phyloP scores from a whole-genome alignment of 345 rosid genomes.

The Odontarrhena argentea region DNA sequence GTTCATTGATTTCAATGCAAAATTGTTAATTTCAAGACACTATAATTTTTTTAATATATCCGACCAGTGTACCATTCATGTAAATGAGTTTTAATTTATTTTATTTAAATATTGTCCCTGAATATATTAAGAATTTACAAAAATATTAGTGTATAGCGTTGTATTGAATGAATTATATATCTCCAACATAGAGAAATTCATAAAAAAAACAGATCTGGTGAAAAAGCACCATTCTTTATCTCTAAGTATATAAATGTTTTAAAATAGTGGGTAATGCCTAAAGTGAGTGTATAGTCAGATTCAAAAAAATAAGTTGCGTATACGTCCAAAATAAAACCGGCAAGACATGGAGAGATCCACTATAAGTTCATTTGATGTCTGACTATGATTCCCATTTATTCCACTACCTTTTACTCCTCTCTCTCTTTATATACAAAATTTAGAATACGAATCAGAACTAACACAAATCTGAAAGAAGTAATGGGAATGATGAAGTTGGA shows the following conservation, averaged over 20 bases:
- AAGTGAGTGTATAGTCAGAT: slow-evolving; percentile 30
- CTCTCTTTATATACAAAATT: slow-evolving; percentile 1
- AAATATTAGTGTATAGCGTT: no score
- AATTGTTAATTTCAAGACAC: no score
- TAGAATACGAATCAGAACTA: slow-evolving; percentile 6
- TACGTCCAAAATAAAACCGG: slow-evolving; percentile 29
- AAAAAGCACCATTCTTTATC: no score
- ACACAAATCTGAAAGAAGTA: neutral
- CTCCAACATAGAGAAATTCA: no score
- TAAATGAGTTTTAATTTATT: no score
- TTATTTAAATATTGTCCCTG: no score
- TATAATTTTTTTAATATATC: no score
- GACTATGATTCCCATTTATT: slow-evolving; percentile 38
- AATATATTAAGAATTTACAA: no score
- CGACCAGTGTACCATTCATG: no score
- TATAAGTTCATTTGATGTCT: slow-evolving; percentile 35
- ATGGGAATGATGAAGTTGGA: slow-evolving; percentile 34
- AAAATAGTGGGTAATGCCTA: neutral
- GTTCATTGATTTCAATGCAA: no score
- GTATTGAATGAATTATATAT: no score
- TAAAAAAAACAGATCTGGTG: no score
- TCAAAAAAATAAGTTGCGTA: slow-evolving; percentile 24
- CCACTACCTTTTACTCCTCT: slow-evolving; percentile 19
- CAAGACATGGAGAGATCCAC: slow-evolving; percentile 33
- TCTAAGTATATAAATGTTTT: neutral